Conservation (phyloP, 306 rosid genomes). For the Malus sieversii region DNA sequence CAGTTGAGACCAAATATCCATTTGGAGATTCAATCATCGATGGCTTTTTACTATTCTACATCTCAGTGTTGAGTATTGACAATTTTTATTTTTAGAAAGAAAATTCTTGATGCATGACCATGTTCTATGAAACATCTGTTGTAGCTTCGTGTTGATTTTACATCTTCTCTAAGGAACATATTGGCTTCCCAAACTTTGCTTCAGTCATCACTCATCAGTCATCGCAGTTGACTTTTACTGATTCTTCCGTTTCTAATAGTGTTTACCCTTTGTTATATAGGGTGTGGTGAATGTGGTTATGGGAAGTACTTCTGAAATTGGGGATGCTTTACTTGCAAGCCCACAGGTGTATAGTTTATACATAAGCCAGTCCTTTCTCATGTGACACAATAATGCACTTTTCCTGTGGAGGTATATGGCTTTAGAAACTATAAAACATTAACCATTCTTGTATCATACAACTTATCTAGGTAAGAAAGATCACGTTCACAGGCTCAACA, state of each 20-base stretch:
- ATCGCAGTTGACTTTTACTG: neutral
- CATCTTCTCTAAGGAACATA: neutral
- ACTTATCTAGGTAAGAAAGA: conserved; percentile 75
- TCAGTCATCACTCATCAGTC: neutral
- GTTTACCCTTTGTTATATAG: conserved; percentile 29
- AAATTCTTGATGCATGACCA: neutral
- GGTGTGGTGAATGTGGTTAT: conserved; percentile 90
- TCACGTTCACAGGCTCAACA: conserved; percentile 95
- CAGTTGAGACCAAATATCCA: conserved; percentile 5
- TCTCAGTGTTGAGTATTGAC: neutral
- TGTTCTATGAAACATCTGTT: neutral
- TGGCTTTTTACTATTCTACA: neutral
- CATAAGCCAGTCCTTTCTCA: neutral
- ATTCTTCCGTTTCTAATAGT: conserved; percentile 23
- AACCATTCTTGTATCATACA: neutral
- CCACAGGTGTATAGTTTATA: conserved; percentile 49
- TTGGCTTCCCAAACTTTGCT: conserved; percentile 1
- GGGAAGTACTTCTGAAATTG: conserved; percentile 92
- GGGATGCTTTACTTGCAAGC: conserved; percentile 75
- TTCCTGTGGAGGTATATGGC: conserved; percentile 7
- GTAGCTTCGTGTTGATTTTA: neutral
- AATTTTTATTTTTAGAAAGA: neutral
- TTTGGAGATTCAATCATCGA: neutral
- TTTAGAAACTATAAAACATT: conserved; percentile 1
- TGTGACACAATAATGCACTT: conserved; percentile 1